Evolutionary conservation across 1,284 basidiomycete species (phyloP).

Genomic region (Cutaneotrichosporon mucoides): DNA sequence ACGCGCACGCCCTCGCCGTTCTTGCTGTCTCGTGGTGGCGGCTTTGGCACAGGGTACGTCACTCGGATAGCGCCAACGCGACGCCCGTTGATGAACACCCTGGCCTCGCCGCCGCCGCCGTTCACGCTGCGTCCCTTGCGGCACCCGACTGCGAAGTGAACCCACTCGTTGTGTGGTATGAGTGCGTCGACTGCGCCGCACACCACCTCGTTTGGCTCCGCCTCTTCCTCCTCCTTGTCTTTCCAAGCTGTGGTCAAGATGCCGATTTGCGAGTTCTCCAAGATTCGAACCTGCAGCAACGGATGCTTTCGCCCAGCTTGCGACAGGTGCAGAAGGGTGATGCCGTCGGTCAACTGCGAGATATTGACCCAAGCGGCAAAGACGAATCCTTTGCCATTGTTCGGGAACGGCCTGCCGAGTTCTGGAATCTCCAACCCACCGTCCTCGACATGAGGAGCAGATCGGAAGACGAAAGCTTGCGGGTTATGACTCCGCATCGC

Average conservation of each 20-base stretch:
- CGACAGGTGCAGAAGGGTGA: conserved; percentile 43
- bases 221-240: conserved; percentile 10
- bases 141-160: conserved; percentile 42
- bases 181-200: conserved; percentile 43
- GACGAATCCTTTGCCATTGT: conserved; percentile 39
- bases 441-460: conserved; percentile 20
- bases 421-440: conserved; percentile 39
- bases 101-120: conserved; percentile 30
- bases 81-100: conserved; percentile 41
- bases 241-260: conserved; percentile 25
- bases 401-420: conserved; percentile 38
- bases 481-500: conserved; percentile 40
- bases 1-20: conserved; percentile 10
- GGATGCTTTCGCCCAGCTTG: conserved; percentile 23
- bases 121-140: conserved; percentile 25
- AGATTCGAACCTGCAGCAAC: conserved; percentile 35
- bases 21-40: background rate
- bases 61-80: conserved; percentile 39
- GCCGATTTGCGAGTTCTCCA: conserved; percentile 48
- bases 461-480: conserved; percentile 38
- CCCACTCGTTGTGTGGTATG: conserved; percentile 46
- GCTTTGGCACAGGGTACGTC: conserved; percentile 31
- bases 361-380: conserved; percentile 45
- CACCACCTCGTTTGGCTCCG: conserved; percentile 32
- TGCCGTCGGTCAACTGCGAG: conserved; percentile 37